A percentile compares a stretch with the other conserved stretches of the same genome.
Conservation (phyloP, 2,329 filamentous ascomycete genomes). For the Neonectria magnoliae region DNA sequence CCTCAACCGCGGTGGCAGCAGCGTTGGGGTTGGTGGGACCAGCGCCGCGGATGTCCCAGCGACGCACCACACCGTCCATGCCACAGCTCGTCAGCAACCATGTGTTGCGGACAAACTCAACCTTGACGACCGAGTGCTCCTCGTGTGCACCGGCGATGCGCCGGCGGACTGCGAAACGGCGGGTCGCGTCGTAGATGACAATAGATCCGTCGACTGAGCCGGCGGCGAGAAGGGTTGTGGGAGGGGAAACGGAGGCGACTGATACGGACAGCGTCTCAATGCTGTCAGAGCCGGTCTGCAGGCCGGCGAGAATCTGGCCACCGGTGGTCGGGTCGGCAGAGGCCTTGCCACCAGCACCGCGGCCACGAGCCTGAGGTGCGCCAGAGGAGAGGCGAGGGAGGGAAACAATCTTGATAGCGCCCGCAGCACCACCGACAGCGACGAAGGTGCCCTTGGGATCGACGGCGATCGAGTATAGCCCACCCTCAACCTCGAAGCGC, state of each 20-base stretch:
- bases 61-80: constrained; percentile 88
- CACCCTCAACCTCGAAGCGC: constrained; percentile 90
- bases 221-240: constrained; percentile 68
- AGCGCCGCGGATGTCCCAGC: constrained; percentile 81
- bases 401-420: constrained; percentile 84
- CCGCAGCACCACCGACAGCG: constrained; percentile 88
- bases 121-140: constrained; percentile 89
- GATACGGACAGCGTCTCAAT: constrained; percentile 80
- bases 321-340: constrained; percentile 52
- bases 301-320: constrained; percentile 78
- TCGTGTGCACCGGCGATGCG: constrained; percentile 86
- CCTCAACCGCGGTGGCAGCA: constrained; percentile 53
- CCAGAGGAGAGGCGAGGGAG: constrained; percentile 70
- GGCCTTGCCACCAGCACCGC: constrained; percentile 46
- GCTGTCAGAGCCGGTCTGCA: constrained; percentile 79
- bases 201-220: constrained; percentile 81
- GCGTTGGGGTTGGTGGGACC: constrained; percentile 45
- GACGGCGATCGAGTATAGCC: constrained; percentile 87
- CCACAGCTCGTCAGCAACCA: constrained; percentile 88
- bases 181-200: constrained; percentile 85
- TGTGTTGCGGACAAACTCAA: constrained; percentile 78
- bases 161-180: constrained; percentile 86
- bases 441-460: constrained; percentile 82
- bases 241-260: constrained; percentile 50
- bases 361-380: constrained; percentile 36